A percentile compares a stretch with the other conserved stretches of the same genome.
Conservation (phyloP, 2,329 filamentous ascomycete species). For the Ceratocystis huliohia region DNA sequence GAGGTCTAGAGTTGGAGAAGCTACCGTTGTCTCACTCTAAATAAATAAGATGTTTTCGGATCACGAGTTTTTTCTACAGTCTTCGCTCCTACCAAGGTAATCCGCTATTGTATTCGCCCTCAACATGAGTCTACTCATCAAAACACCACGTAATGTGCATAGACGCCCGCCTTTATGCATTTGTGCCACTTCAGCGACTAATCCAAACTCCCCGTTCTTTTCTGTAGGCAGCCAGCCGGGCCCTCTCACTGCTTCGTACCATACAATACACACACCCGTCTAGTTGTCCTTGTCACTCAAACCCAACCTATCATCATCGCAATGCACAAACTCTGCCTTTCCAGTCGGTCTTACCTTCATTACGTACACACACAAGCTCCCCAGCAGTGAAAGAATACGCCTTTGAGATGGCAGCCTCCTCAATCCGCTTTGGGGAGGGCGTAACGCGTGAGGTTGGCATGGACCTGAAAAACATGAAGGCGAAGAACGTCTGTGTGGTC, state of each 20-base stretch:
- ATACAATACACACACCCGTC: conserved; percentile 83
- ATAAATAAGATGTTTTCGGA: not conserved
- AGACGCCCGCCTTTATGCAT: not conserved
- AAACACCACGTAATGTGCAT: conserved; percentile 15
- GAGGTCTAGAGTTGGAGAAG: conserved; percentile 10
- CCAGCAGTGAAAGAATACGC: conserved; percentile 69
- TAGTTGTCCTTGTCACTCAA: conserved; percentile 83
- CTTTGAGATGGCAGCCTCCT: conserved; percentile 95
- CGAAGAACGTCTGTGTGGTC: conserved; percentile 78
- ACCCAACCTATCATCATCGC: conserved; percentile 65
- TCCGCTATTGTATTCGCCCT: not conserved
- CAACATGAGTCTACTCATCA: conserved; percentile 14
- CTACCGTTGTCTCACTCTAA: not conserved
- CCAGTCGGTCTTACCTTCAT: not conserved
- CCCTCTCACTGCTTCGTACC: conserved; percentile 66
- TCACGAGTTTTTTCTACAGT: not conserved
- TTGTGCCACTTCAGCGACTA: not conserved
- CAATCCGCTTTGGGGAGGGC: conserved; percentile 85
- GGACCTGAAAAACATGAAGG: conserved; percentile 87
- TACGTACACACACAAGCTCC: conserved; percentile 51
- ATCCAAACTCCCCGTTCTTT: conserved; percentile 3
- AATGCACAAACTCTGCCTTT: conserved; percentile 27
- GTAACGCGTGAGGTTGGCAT: conserved; percentile 94
- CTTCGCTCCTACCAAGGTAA: not conserved
- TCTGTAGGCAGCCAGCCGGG: conserved; percentile 46